phyloP scores from a whole-genome alignment of 495 filamentous ascomycete species.

The Cudoniella acicularis region DNA sequence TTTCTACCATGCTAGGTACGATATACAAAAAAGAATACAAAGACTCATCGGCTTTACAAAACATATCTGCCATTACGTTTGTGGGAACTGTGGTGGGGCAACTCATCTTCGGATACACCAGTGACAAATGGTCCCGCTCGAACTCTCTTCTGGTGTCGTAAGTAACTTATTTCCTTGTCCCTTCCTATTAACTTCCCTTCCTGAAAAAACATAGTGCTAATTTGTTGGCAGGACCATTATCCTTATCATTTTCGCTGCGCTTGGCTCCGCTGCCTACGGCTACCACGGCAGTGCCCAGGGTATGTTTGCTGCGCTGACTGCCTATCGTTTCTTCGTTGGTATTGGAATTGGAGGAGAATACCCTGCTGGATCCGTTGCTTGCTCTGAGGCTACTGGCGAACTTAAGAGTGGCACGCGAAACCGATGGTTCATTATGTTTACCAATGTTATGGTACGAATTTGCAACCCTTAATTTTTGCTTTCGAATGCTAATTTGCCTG shows the following conservation, averaged over 20 bases:
- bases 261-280: conserved; percentile 73
- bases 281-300: conserved; percentile 56
- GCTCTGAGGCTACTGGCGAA: conserved; percentile 80
- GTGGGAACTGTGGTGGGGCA: conserved; percentile 85
- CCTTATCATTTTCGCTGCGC: conserved; percentile 78
- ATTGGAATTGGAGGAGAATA: conserved; percentile 75
- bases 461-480: too few species aligned
- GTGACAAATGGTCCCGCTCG: conserved; percentile 80
- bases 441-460: conserved; percentile 84
- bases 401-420: conserved; percentile 76
- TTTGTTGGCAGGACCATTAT: too few species aligned
- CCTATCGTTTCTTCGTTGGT: conserved; percentile 75
- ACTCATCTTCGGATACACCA: conserved; percentile 75
- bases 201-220: too few species aligned
- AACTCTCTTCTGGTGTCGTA: conserved; percentile 74
- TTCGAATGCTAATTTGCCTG: too few species aligned
- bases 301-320: conserved; percentile 77
- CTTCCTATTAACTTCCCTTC: too few species aligned
- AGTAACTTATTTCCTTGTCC: too few species aligned
- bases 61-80: conserved; percentile 78
- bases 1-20: conserved; percentile 62
- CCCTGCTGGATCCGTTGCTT: conserved; percentile 81
- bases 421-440: conserved; percentile 90
- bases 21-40: conserved; percentile 64
- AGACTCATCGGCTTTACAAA: conserved; percentile 60